Conservation (phyloP, 2,329 filamentous ascomycete species). For the Alternaria incomplexa region DNA sequence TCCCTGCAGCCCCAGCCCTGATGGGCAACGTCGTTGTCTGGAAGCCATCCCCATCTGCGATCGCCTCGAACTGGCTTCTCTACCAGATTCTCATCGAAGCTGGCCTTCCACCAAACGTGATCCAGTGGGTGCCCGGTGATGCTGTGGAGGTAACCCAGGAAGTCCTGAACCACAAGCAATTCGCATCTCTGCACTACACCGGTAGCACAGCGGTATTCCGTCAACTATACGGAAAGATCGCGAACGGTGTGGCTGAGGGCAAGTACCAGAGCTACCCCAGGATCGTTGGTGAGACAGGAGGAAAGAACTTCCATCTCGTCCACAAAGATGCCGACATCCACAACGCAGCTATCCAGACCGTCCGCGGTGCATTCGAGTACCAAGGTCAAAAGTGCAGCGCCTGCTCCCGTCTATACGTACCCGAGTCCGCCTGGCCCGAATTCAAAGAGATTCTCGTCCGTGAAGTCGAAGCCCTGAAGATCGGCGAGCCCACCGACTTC, state of each 20-base stretch:
- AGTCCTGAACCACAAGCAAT: constrained; percentile 77
- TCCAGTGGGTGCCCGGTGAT: constrained; percentile 92
- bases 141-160: constrained; percentile 81
- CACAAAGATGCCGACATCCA: constrained; percentile 77
- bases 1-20: constrained; percentile 80
- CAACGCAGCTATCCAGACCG: constrained; percentile 81
- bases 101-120: constrained; percentile 84
- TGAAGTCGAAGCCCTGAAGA: constrained; percentile 73
- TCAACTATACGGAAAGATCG: constrained; percentile 84
- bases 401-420: constrained; percentile 79
- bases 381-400: constrained; percentile 93
- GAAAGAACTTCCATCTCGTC: constrained; percentile 91
- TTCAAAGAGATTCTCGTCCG: constrained; percentile 71
- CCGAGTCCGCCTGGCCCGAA: constrained; percentile 74
- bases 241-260: constrained; percentile 78
- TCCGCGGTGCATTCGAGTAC: constrained; percentile 88
- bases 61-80: constrained; percentile 89
- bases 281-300: constrained; percentile 88
- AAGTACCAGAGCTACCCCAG: constrained; percentile 85
- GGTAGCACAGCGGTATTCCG: constrained; percentile 93
- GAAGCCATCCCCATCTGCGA: constrained; percentile 91
- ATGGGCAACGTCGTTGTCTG: constrained; percentile 95
- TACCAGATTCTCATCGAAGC: constrained; percentile 92
- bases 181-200: constrained; percentile 93
- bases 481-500: constrained; percentile 73